Evolutionary conservation across 495 filamentous ascomycete genomes (phyloP), one percentile per base, ranked within the genome.

Genomic region (Chlorociboria aeruginascens): DNA sequence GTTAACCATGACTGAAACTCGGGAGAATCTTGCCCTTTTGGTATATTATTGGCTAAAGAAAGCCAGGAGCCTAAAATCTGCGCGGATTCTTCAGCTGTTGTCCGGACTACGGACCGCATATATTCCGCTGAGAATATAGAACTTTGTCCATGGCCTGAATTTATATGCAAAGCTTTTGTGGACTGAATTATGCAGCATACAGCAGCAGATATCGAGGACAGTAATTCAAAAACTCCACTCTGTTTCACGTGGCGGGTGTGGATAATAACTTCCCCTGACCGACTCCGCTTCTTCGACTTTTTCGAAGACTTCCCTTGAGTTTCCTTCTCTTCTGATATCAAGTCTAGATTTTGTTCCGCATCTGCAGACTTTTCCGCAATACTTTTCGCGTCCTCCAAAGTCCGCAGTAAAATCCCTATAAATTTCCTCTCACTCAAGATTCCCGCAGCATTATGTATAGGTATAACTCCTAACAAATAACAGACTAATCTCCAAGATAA

Each of bases 351-450:
- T 45, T 46, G 39, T 50, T 34, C 4, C 64, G 50, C n/a, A 58
- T 40, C 17, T n/a, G 50, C 50, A 17, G n/a, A 34, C 13, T 14
- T 47, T 8, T 28, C 53, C 10, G 13, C 13, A 8, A 14, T 30
- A 16, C 44, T 39, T 12, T 40, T 60, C 31, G 39, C 41, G 25
- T 64, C 65, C 32, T 63, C 53, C 37, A 77, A 40, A 8, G 71
- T 73, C 12, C 59, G 55, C 39, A 66, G 61, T 13, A 78, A 37
- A 40, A 72, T 66, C 0, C 54, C 59, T 14, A 67, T 50, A 36
- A 80, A 73, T n/a, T 71, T 70, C 45, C 73, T 66, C 12, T 72
- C 68, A 20, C 62, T 66, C 16, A 80, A 52, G 9, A 72, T 67
- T 29, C 65, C 62, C 11, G 75, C 74, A n/a, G 71, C 46, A 32